Evolutionary conservation across 2,329 filamentous ascomycete species (phyloP), one percentile per base, ranked within the genome.

Genomic region (Stachybotrys chartarum): DNA sequence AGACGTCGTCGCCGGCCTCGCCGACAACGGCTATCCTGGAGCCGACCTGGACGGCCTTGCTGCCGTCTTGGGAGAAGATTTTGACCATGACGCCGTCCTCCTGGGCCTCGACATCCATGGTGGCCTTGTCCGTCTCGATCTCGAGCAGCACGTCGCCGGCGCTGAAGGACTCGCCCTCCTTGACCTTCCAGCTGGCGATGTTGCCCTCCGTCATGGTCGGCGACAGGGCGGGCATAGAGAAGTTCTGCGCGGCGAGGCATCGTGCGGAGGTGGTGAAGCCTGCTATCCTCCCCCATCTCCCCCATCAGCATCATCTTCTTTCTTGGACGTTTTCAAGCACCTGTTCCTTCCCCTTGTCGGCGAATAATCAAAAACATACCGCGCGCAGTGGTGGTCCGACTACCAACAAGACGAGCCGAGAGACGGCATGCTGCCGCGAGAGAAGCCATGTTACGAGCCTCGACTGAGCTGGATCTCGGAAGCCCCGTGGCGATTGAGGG

Each of bases 181-280:
- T 93, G 66, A 95, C 81, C 71, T 85, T 88, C 91, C 91, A 96
- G 58, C 74, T 83, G 51, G 88, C 82, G 66, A 96, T 95, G 73
- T 91, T 94, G 58, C 91, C 91, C 74, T 96, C 91, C 59, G 90
- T 96, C 91, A 96, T 96, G 56, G 91, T 96, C 55, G 91, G 91
- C 59, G 90, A 95, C 60, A 96, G 81, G 46, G 91, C 91, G 30
- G 91, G 91, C 91, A 96, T 96, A 55, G 85, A 88, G 75, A 95
- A 91, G 74, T 92, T 94, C 61, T 91, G 87, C 30, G 90, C 91
- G 52, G 87, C 90, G 63, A 86, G 79, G 64, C 77, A 78, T 63
- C 79, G 75, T 56, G 84, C 73, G 55, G 83, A 83, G 47, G 85
- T 83, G 61, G 81, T 78, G 70, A 89, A 84, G 64, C 81, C 88